Percentiles rank a stretch among this genome's conserved stretches.
These are phyloP conservation scores for Ecytonucleospora hepatopenaei DNA, from an alignment of 371 early-diverging fungal genomes.

Conservation along the genomic window DNA sequence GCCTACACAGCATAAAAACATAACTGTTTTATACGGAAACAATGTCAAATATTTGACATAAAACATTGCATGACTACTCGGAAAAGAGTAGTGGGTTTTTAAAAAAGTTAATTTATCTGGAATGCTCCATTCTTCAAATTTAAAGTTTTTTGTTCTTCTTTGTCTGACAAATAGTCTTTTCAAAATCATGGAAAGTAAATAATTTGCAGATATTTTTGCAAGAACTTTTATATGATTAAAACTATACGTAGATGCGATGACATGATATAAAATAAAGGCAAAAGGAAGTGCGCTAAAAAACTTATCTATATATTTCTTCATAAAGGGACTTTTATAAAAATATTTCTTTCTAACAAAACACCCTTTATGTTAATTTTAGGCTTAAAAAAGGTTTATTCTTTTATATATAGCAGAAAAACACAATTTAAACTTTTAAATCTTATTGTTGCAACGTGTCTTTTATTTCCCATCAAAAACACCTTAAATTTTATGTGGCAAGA, in stretches of 20 bases:
- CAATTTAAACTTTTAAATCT: too few species aligned
- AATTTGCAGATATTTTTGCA: neutral
- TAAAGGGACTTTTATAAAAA: neutral
- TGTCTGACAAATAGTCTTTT: neutral
- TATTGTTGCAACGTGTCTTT: too few species aligned
- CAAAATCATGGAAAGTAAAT: neutral
- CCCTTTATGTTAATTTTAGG: too few species aligned
- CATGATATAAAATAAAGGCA: conserved; percentile 1
- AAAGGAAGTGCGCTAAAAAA: conserved; percentile 15
- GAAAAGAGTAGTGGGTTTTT: conserved; percentile 10
- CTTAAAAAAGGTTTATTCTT: too few species aligned
- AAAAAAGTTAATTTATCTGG: neutral
- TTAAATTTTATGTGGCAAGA: too few species aligned
- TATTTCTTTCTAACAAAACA: neutral
- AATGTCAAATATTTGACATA: conserved; percentile 8
- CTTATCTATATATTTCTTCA: conserved; percentile 3
- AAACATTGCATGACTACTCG: conserved; percentile 21
- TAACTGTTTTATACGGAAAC: neutral
- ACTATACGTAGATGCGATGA: neutral
- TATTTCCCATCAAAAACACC: too few species aligned
- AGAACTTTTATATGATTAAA: neutral
- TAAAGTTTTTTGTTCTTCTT: conserved; percentile 7
- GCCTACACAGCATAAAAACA: neutral
- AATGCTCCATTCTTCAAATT: neutral
- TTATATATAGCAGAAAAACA: too few species aligned